Evolutionary conservation across 768 basidiomycete genomes (phyloP), one percentile per base, ranked within the genome.

Genomic region (Phanerodontia chrysosporium): DNA sequence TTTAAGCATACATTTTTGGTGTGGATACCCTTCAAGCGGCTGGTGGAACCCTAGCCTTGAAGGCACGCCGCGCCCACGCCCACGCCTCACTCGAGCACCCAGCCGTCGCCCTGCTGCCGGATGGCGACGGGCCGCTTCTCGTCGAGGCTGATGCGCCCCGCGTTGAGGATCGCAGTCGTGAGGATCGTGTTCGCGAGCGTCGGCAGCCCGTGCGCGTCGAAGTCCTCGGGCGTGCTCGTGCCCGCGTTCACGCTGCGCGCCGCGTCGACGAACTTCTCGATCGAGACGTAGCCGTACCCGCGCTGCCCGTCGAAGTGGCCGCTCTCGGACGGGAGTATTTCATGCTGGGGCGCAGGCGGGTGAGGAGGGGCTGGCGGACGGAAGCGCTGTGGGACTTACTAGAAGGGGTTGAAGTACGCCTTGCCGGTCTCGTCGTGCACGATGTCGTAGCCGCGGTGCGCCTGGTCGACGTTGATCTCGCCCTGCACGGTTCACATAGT

Each of bases 221-320:
- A 96, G 58, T 90, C 87, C 32, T 71, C 77, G 22, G 92, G 83
- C 69, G 81, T 80, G 52, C 82, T 76, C 55, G 78, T 69, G 8
- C 87, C 84, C 24, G 87, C 84, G 67, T 94, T 92, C 66, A 95
- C 89, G 61, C 79, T 81, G 53, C 87, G 82, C 45, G 87, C 85
- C 18, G 90, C 90, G 69, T 92, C 92, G 70, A 96, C 77, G 74
- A 95, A 95, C 73, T 90, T 95, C 73, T 93, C 93, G 65, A 95
- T 90, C 18, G 91, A 94, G 66, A 95, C 78, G 70, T 96, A 86
- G 61, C 90, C 95, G 72, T 97, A 97, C 16, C 94, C 94, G 58
- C 88, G 83, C 74, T 95, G 95, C 28, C 95, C 95, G 67, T 96
- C 95, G 69, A 97, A 96, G 74, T 92, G 89, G 6, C 93, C 95